Evolutionary conservation across 345 rosid genomes (phyloP).

Genomic region (Turnera subulata): DNA sequence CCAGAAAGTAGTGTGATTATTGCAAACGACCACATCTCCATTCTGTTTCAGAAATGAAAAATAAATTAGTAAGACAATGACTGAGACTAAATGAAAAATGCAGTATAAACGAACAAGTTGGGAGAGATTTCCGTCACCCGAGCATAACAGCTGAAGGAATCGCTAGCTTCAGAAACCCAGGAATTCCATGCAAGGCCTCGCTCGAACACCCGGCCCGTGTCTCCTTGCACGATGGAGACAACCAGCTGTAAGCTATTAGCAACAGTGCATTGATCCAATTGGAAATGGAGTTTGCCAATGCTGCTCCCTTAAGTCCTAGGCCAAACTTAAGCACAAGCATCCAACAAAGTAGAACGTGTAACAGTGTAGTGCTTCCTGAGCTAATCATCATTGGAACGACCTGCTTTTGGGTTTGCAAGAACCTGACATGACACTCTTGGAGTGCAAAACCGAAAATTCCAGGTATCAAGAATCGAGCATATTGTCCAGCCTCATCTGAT

Average conservation of each 20-base stretch:
- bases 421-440: constrained; percentile 39
- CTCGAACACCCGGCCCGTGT: constrained; percentile 38
- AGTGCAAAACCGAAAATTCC: constrained; percentile 39
- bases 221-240: constrained; percentile 30
- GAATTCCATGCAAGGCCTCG: constrained; percentile 23
- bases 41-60: constrained; percentile 17
- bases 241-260: constrained; percentile 24
- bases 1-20: constrained; percentile 38
- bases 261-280: constrained; percentile 32
- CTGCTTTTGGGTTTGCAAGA: constrained; percentile 47
- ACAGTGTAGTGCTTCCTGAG: constrained; percentile 36
- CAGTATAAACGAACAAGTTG: neutral
- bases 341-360: constrained; percentile 46
- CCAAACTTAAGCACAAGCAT: constrained; percentile 33
- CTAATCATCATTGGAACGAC: constrained; percentile 46
- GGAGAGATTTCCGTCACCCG: constrained; percentile 19
- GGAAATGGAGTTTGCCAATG: constrained; percentile 39
- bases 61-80: neutral
- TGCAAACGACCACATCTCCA: constrained; percentile 44
- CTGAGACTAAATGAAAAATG: neutral
- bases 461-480: constrained; percentile 42
- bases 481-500: constrained; percentile 37
- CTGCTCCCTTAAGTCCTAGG: constrained; percentile 51
- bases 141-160: constrained; percentile 48
- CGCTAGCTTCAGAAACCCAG: constrained; percentile 28